These are phyloP conservation scores for Eimeria necatrix DNA, from an alignment of 169 alveolate genomes.

Conservation along the genomic window DNA sequence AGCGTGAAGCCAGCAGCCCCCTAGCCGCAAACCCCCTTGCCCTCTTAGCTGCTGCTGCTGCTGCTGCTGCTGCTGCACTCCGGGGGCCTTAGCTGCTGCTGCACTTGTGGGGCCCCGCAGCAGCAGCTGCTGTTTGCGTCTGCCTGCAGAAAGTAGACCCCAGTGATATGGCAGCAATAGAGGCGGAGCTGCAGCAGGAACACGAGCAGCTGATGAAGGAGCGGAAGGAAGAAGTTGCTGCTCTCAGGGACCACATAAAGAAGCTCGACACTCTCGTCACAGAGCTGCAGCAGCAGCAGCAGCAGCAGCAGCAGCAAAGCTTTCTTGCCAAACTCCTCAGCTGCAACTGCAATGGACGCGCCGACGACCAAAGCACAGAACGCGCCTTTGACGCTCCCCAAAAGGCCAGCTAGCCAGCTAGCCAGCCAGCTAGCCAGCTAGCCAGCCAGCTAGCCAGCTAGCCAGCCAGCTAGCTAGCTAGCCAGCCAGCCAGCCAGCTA, in stretches of 20 bases:
- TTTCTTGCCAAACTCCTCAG: background rate
- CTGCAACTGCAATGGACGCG: background rate
- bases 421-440: background rate
- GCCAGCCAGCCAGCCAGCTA: too few species aligned
- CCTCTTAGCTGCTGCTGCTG: background rate
- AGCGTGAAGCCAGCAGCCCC: background rate
- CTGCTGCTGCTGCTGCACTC: background rate
- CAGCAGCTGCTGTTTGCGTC: slow-evolving; percentile 27
- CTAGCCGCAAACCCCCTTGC: background rate
- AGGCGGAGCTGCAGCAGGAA: slow-evolving; percentile 45
- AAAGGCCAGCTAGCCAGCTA: background rate
- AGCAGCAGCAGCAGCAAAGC: slow-evolving; percentile 43
- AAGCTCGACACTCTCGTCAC: slow-evolving; percentile 2
- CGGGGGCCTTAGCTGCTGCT: slow-evolving; percentile 1
- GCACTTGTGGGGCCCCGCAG: background rate
- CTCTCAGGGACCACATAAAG: background rate
- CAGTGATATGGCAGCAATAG: slow-evolving; percentile 1
- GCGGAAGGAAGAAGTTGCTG: background rate
- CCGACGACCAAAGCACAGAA: background rate
- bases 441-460: too few species aligned
- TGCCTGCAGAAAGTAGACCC: background rate
- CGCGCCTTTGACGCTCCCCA: background rate
- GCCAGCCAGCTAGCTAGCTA: too few species aligned
- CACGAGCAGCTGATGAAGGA: slow-evolving; percentile 43
- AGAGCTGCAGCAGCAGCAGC: slow-evolving; percentile 53